Evolutionary conservation across 345 rosid species (phyloP), one percentile per base, ranked within the genome.

Genomic region (Rubroshorea leprosula): DNA sequence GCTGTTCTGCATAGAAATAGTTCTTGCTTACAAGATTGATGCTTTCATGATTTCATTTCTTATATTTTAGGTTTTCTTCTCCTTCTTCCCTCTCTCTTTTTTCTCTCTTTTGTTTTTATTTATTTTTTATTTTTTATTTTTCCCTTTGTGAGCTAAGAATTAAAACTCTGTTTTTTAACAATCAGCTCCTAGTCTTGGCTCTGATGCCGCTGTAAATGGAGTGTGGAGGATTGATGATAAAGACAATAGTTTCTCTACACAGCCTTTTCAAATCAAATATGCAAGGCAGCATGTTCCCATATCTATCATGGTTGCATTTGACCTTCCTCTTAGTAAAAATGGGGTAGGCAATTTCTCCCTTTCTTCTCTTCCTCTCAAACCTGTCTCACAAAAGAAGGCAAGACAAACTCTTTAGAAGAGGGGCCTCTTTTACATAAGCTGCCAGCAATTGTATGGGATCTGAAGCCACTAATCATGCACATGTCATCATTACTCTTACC

Each of bases 221-320:
- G 76, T 82, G 52, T 93, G 99, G 97, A 85, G 73, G 76, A 87
- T 93, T 52, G 78, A 84, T 74, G 97, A 93, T 61, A 60, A 59
- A 55, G 97, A 87, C 49, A 89, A 85, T 68, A 89, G 90, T 70
- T 93, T 93, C 75, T 76, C 68, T 15, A 89, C 99, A 49, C 97
- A 80, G 61, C 97, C 94, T 43, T 93, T 93, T 56, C 79, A 83
- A 52, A 83, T 89, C 67, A 86, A 85, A 72, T 93, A 85, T 62
- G 94, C 96, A 0, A 83, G 96, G 76, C 99, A 93, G 76, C 96
- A 93, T 76, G 71, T 93, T 70, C 83, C 69, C 68, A 68, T 93
- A 27, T 83, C 77, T 63, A 62, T 81, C 79, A 75, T 93, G 99
- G 72, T 89, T 58, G 83, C 96, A 0, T 93, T 93, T 61, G 73